Base-by-base conservation (phyloP, 2,329 filamentous ascomycete species). In the Colletotrichum tropicicola region DNA sequence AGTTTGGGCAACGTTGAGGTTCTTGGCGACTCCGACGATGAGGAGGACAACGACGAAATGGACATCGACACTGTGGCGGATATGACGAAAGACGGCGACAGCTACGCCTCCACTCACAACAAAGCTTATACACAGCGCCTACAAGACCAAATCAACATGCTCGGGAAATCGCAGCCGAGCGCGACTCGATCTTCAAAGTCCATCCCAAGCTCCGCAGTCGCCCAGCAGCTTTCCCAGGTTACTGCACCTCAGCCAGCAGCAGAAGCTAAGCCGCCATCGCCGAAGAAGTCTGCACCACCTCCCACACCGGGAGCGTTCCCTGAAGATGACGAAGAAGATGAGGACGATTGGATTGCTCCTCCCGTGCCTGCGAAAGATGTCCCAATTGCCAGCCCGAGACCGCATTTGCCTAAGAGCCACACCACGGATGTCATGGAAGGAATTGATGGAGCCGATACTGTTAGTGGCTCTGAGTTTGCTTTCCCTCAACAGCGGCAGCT, bases 111-210 rank as follows among this genome's bases (percentile, higher is more conserved):
- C 13, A 59, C 60, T 2, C 91, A 95, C 73, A 93, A 89, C 78
- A 97, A 97, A 75, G 94, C 93, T 0, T 97, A 96, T n/a, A 97
- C 96, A 0, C 94, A 98, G 76, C 86, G 92, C 44, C 83, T 99
- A 15, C 94, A 97, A 69, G 95, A 98, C 72, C 93, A 94, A 71
- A 98, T 99, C 71, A 97, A 90, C 73, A 86, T 87, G 80, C 80
- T 91, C 52, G 87, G 88, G 15, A 87, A 90, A 69, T 82, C 83
- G 0, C 86, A 88, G 63, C 76, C 84, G 5, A 82, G 78, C 45
- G 78, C 79, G 51, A 73, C 80, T 17, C 79, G 83, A 37, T 75
- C 79, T 15, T 82, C 85, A 1, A 87, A 86, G 65, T 83, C 82
- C 2, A 77, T 82, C 8, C 76, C 80, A 3, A 80, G 76, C 64